Evolutionary conservation across 257 asterid genomes (phyloP), one percentile per base, ranked within the genome.

Genomic region (Hygrophila difformis): DNA sequence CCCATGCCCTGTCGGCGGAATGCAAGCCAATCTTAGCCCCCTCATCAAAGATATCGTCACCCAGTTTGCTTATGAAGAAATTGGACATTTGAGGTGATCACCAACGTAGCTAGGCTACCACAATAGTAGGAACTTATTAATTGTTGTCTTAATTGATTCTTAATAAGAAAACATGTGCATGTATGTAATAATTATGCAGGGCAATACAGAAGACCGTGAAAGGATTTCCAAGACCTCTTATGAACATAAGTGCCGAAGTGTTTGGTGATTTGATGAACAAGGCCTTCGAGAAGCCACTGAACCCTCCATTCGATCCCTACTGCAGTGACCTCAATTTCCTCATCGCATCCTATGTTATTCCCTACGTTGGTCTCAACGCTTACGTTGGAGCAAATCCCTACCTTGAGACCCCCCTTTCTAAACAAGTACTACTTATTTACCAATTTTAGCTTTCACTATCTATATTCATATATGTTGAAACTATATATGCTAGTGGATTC

Each of bases 41-140:
- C 18, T 79, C 8, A 37, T 74, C 0, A 69, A 34, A 46, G 95
- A 80, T 39, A 51, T 81, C 51, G 63, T 79, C 4, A 61, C 76
- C 0, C 98, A 89, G 44, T 89, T 89, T 44, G 96, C 80, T n/a
- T 66, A 64, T 4, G 93, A 89, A 59, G 96, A 89, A 70, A 75
- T 89, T 11, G 98, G 98, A 17, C 98, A 89, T 55, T 6, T 88
- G 51, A 81, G 87, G 97, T n/a, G n/a, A n/a, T n/a, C n/a, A n/a
- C n/a, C n/a, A n/a, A n/a, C n/a, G n/a, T n/a, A n/a, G n/a, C n/a
- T n/a, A n/a, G n/a, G n/a, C n/a, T 83, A 26, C 1, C 4, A 8
- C 31, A 26, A 8, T 5, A 1, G 5, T 8, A n/a, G n/a, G n/a
- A n/a, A n/a, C n/a, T n/a, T n/a, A n/a, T n/a, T n/a, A n/a, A n/a